phyloP scores from a whole-genome alignment of 176 grass and related monocot species.

The Avena atlantica region DNA sequence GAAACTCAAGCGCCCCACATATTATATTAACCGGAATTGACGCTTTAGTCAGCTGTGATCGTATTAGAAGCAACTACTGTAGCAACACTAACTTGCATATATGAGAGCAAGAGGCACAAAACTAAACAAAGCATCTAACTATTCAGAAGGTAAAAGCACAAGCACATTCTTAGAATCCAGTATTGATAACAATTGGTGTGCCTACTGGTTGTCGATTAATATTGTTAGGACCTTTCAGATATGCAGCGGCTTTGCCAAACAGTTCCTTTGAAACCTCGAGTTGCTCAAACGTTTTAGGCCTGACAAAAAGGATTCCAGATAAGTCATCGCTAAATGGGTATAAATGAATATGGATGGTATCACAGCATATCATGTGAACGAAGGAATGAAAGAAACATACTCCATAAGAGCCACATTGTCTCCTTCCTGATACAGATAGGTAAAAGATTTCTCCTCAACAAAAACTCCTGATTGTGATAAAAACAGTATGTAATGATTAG shows the following conservation, averaged over 20 bases:
- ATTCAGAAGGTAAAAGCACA: conserved; percentile 13
- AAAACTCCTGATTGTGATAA: conserved; percentile 71
- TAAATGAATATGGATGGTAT: conserved; percentile 13
- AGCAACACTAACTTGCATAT: conserved; percentile 1
- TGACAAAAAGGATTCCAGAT: conserved; percentile 46
- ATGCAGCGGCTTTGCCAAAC: conserved; percentile 85
- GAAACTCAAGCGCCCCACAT: neutral
- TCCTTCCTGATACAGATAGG: conserved; percentile 94
- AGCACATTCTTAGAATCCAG: conserved; percentile 20
- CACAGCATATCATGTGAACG: conserved; percentile 6
- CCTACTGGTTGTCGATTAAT: conserved; percentile 22
- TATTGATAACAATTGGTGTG: neutral
- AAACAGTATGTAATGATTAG: conserved; percentile 22
- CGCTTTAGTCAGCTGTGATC: neutral
- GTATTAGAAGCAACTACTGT: neutral
- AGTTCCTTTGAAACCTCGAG: conserved; percentile 87
- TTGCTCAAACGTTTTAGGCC: conserved; percentile 94
- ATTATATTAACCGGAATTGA: conserved; percentile 12
- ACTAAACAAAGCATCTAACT: neutral
- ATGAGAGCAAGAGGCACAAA: neutral
- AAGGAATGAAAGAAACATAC: conserved; percentile 60
- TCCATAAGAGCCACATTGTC: conserved; percentile 80
- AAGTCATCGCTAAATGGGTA: conserved; percentile 12
- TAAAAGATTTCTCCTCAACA: conserved; percentile 95
- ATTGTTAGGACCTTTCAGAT: conserved; percentile 67